Evolutionary conservation across 495 filamentous ascomycete genomes (phyloP), one percentile per base, ranked within the genome.

Genomic region (Pseudotulostoma volvatum): DNA sequence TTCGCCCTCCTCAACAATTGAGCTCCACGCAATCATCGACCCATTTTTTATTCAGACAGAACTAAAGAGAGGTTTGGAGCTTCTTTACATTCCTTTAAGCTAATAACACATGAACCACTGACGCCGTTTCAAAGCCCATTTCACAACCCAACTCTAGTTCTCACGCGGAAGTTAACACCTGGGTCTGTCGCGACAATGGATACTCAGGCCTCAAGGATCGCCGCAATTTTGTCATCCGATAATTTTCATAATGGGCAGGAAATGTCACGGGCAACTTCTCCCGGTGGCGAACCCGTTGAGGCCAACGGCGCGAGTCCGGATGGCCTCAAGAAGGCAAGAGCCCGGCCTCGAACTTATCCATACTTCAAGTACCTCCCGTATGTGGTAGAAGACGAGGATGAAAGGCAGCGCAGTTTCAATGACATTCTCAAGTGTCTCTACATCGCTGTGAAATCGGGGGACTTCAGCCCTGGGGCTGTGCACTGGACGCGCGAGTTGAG

Each of bases 401-500:
- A 84, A 53, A 67, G 84, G 39, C 74, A 83, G 49, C 65, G 64
- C 15, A 82, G 82, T 36, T 63, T 96, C 33, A 66, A 75, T 7
- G 83, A 87, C 57, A 93, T 93, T 41, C 61, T 96, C 49, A 84
- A 83, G 49, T 81, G 93, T 47, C 77, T 99, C 18, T 96, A 93
- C 52, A 79, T 93, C 50, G 70, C 86, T 18, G 71, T 96, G 43
- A 77, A 84, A 54, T 79, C 90, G 11, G 85, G 93, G 23, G 92
- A 99, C 55, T 96, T 96, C 57, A 73, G 78, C 37, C 82, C 90
- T 0, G 92, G 90, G 11, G 90, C 90, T 9, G 68, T 93, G 15
- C 87, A 96, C 59, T 99, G 92, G 92, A 95, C 90, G 38, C 75
- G 90, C 47, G 88, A 96, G 67, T 76, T 99, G 15, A 73, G 84